Evolutionary conservation across 371 early-diverging fungal species (phyloP).

Genomic region (Parasitella parasitica): DNA sequence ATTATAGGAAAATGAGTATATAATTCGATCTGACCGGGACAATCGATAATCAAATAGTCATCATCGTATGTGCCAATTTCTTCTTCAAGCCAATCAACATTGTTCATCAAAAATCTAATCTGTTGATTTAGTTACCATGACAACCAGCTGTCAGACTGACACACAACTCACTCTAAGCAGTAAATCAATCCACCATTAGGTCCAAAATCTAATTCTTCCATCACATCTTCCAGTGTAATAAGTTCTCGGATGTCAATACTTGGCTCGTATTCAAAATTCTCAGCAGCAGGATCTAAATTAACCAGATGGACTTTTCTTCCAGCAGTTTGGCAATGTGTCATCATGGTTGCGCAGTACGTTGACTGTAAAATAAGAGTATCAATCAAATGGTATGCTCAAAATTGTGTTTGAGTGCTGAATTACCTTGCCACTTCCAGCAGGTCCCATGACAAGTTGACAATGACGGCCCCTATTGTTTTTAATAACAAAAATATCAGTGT

Average conservation of each 20-base stretch:
- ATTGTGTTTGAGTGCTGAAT: neutral
- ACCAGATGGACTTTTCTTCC: slow-evolving; percentile 88
- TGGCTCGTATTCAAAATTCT: slow-evolving; percentile 90
- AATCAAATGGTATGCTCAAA: neutral
- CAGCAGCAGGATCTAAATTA: slow-evolving; percentile 99
- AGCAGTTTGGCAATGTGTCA: slow-evolving; percentile 85
- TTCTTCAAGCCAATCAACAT: slow-evolving; percentile 96
- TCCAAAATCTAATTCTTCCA: slow-evolving; percentile 96
- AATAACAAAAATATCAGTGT: neutral
- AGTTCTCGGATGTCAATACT: slow-evolving; percentile 93
- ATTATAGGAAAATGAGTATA: slow-evolving; percentile 98
- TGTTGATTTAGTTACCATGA: neutral
- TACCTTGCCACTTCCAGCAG: slow-evolving; percentile 95
- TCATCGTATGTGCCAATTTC: slow-evolving; percentile 89
- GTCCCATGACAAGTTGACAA: slow-evolving; percentile 98
- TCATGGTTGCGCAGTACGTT: slow-evolving; percentile 94
- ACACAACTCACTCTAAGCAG: slow-evolving; percentile 78
- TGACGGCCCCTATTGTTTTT: slow-evolving; percentile 72
- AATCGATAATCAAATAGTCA: slow-evolving; percentile 97
- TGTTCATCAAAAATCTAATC: slow-evolving; percentile 79
- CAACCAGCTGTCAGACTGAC: neutral
- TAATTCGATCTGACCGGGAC: slow-evolving; percentile 99
- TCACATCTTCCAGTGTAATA: slow-evolving; percentile 96
- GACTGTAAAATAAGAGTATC: slow-evolving; percentile 58
- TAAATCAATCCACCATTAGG: slow-evolving; percentile 99